Evolutionary conservation across 148 eudicot genomes (phyloP).

Genomic region (Persicaria maculosa): DNA sequence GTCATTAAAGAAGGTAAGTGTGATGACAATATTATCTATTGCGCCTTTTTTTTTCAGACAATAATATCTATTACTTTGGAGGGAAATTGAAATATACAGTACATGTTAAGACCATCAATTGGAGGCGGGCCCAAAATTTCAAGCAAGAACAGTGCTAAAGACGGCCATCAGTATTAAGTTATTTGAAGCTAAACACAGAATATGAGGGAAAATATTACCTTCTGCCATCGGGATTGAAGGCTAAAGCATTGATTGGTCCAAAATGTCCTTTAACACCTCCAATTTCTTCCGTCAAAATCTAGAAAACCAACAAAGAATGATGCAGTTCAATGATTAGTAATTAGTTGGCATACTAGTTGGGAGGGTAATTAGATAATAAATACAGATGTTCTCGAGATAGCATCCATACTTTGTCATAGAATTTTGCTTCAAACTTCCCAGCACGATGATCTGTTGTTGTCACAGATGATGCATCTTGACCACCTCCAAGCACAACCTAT

Average conservation of each 20-base stretch:
- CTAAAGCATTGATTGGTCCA: constrained; percentile 94
- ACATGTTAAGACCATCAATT: background rate
- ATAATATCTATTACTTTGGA: no score
- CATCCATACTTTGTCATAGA: constrained; percentile 68
- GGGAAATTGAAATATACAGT: background rate
- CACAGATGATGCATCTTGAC: constrained; percentile 78
- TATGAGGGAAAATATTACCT: constrained; percentile 35
- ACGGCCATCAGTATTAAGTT: background rate
- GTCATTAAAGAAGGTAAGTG: background rate
- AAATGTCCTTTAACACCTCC: constrained; percentile 98
- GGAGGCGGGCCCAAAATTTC: background rate
- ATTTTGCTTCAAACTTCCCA: constrained; percentile 92
- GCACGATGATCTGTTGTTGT: constrained; percentile 90
- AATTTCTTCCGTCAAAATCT: constrained; percentile 76
- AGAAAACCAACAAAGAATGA: background rate
- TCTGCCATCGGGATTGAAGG: constrained; percentile 93
- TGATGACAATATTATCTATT: background rate
- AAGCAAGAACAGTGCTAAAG: background rate
- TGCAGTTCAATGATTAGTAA: no score
- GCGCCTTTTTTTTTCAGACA: no score
- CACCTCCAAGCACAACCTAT: constrained; percentile 96
- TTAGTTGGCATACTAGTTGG: constrained; percentile 22
- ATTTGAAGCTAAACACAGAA: background rate
- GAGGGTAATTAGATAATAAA: background rate
- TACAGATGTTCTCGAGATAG: background rate